Base-by-base conservation (phyloP, 441 rosid genomes). In the Euphorbia neoarborescens region DNA sequence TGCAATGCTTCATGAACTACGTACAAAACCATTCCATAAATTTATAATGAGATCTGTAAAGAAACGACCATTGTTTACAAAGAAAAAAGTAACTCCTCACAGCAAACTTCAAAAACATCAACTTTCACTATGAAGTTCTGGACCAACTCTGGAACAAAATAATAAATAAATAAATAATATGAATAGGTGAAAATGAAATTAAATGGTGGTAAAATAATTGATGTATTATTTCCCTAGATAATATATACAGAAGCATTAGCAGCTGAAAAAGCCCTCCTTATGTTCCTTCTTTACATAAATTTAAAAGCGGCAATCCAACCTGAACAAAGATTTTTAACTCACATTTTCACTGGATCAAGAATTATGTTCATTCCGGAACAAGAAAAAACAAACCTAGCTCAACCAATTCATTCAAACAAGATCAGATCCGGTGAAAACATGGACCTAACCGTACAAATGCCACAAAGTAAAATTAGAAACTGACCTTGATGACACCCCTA, bases 171-270 rank as follows among this genome's bases (percentile, higher is more conserved):
- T 51, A 19, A 42, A 13, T 7, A 42, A 13, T 13, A 42, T 9
- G 13, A 30, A 28, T 7, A 9, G 22, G 12, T 12, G 13, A 66
- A 66, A 51, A 32, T 7, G 30, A 19, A n/a, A 60, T 8, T 1
- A 70, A 58, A 11, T 7, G 62, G 51, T 15, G 17, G 38, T 25
- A 20, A 72, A 67, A 71, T 66, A 57, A 66, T 60, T 69, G 71
- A 71, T 71, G 37, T 71, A 81, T 79, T 71, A 76, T 75, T 82
- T 73, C 73, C 70, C 70, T 46, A 46, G 84, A 19, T 19, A 75
- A 75, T 82, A 82, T 84, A 61, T 85, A 85, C 89, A 83, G 14
- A 60, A 65, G 6, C 76, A 67, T 66, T 44, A 53, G 66, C 69
- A 71, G 75, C 80, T 62, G 70, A 61, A 66, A 62, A 68, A 64